Evolutionary conservation across 2,329 filamentous ascomycete species (phyloP), one percentile per base, ranked within the genome.

Genomic region (Aphanocladium album): DNA sequence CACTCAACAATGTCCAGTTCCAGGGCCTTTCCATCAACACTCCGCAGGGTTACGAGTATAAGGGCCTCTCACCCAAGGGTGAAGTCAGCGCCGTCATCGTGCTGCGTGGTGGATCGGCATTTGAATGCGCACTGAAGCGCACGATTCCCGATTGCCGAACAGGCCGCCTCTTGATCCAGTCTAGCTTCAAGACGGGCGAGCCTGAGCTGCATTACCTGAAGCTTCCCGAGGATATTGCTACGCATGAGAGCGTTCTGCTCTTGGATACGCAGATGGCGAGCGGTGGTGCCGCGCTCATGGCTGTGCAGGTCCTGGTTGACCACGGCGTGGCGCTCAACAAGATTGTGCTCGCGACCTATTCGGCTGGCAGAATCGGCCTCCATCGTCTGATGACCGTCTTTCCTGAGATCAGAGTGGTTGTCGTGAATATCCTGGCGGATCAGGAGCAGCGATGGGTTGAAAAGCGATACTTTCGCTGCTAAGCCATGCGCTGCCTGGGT

Each of bases 191-290:
- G 27, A 95, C 89, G 5, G 91, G 91, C 61, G 95, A 98, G 72
- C 95, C 95, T 2, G 93, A 97, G 73, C 78, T 99, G 57, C 93
- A 97, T 73, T 98, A 93, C 71, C 82, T 93, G 62, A 90, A 90
- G 65, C 79, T 99, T 3, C 89, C 91, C 0, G 79, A 83, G 2
- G 83, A 91, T 63, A 89, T 98, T 60, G 77, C 83, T 62, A 74
- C 83, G 46, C 89, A 96, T 70, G 87, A 90, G 65, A 89, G 89
- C 54, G 91, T 99, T 19, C 79, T 99, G 62, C 79, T 99, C 8
- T 79, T 98, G 21, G 95, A 98, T 73, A 88, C 93, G 16, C 95
- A 99, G 72, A 97, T 98, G 89, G 91, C 91, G 27, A 93, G 89
- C 63, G 95, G 95, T 47, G 93, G 93, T 39, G 84, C 86, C 17